Evolutionary conservation across 108 stramenopile genomes (phyloP).

Genomic region (Cylindrotheca closterium): DNA sequence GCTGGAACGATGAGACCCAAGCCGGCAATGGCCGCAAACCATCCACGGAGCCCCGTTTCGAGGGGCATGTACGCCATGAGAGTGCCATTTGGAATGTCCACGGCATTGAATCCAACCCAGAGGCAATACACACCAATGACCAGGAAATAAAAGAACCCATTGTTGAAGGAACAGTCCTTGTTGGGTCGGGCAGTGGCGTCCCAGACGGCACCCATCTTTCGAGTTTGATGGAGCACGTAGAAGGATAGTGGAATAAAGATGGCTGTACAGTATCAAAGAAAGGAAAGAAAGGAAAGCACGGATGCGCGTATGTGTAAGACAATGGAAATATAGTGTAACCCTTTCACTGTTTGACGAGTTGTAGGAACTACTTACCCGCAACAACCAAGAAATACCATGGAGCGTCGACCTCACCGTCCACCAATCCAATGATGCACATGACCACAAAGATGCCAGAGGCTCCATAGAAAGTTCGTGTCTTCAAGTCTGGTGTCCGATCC

Average conservation of each 20-base stretch:
- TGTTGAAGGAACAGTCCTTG: constrained; percentile 5
- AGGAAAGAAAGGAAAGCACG: background rate
- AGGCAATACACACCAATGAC: constrained; percentile 26
- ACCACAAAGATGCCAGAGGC: constrained; percentile 1
- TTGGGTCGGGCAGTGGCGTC: constrained; percentile 11
- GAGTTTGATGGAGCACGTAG: constrained; percentile 6
- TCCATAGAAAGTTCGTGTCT: constrained; percentile 1
- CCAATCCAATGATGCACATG: constrained; percentile 6
- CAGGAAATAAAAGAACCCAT: constrained; percentile 4
- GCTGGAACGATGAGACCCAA: constrained; percentile 23
- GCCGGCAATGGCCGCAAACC: constrained; percentile 18
- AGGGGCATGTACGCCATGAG: constrained; percentile 16
- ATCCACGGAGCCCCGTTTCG: constrained; percentile 8
- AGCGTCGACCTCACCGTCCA: constrained; percentile 15
- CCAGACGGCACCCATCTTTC: constrained; percentile 31
- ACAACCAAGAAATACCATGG: constrained; percentile 29
- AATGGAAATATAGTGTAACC: background rate
- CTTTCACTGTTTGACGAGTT: background rate
- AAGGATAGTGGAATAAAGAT: constrained; percentile 11
- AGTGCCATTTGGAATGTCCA: background rate
- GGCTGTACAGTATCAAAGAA: constrained; percentile 8
- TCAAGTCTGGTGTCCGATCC: constrained; percentile 10
- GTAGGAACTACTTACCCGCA: constrained; percentile 18
- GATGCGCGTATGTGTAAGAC: background rate
- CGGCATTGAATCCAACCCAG: constrained; percentile 24